Evolutionary conservation across 257 asterid genomes (phyloP).

Genomic region (Fraxinus americana): DNA sequence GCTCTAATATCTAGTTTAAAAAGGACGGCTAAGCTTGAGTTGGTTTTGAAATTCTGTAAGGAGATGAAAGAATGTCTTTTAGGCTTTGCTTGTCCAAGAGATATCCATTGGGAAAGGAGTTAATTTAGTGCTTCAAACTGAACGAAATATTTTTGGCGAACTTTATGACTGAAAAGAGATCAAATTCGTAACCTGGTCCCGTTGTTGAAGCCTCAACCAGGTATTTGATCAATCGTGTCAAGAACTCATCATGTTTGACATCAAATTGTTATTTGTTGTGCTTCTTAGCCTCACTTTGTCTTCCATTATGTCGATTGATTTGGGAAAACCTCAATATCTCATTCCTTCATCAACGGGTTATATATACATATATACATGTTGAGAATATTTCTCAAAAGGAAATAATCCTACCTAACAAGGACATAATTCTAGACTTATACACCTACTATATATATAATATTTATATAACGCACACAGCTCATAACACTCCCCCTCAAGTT

Average conservation of each 20-base stretch:
- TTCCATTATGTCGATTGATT: no score
- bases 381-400: no score
- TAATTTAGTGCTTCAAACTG: constrained; percentile 13
- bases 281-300: no score
- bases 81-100: constrained; percentile 40
- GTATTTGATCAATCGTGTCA: constrained; percentile 8
- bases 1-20: constrained; percentile 60
- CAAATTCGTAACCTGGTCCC: not conserved
- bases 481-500: no score
- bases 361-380: no score
- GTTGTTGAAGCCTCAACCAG: not conserved
- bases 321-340: no score
- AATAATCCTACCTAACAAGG: no score
- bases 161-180: not conserved
- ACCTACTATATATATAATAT: no score
- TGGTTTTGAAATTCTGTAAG: constrained; percentile 48
- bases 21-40: constrained; percentile 66
- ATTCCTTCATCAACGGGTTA: no score
- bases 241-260: constrained; percentile 11
- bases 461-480: no score
- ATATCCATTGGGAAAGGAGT: constrained; percentile 40
- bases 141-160: not conserved
- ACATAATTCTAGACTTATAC: no score
- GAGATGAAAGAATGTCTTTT: constrained; percentile 61
- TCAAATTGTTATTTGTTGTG: not conserved